These are phyloP conservation scores for Coleophoma crateriformis DNA, from an alignment of 2,329 filamentous ascomycete genomes.

Conservation along the genomic window DNA sequence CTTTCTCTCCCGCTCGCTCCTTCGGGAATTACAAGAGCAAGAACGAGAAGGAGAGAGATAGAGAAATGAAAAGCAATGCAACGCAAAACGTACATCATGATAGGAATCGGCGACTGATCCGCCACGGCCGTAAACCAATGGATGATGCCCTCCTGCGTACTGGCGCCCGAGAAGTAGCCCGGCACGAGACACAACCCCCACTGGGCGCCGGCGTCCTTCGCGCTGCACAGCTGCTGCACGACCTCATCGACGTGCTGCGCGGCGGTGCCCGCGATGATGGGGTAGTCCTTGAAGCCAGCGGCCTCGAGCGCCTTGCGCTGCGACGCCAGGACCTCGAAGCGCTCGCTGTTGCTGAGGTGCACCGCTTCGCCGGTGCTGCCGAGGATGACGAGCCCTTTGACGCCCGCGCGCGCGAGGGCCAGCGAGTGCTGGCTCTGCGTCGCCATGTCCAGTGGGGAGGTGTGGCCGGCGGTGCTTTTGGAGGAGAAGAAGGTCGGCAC, in stretches of 20 bases:
- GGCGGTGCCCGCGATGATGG: slow-evolving; percentile 54
- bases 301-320: slow-evolving; percentile 48
- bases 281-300: slow-evolving; percentile 51
- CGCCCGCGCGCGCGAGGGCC: slow-evolving; percentile 52
- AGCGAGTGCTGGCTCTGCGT: slow-evolving; percentile 53
- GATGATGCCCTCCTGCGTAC: slow-evolving; percentile 51
- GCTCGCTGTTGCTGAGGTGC: slow-evolving; percentile 51
- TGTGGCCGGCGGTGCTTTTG: slow-evolving; percentile 16
- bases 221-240: slow-evolving; percentile 41
- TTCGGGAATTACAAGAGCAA: too few species aligned
- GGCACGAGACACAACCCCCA: slow-evolving; percentile 60
- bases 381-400: slow-evolving; percentile 55
- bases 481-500: slow-evolving; percentile 56
- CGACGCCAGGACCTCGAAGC: slow-evolving; percentile 45
- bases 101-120: slow-evolving; percentile 51
- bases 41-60: too few species aligned
- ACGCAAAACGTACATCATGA: slow-evolving; percentile 44
- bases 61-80: slow-evolving; percentile 6
- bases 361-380: slow-evolving; percentile 61
- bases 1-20: too few species aligned
- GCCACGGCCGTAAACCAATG: slow-evolving; percentile 59
- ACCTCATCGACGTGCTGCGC: slow-evolving; percentile 52
- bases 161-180: slow-evolving; percentile 57
- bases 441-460: slow-evolving; percentile 42
- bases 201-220: slow-evolving; percentile 50